Evolutionary conservation across 129 eudicot species (phyloP).

Genomic region (Chrysanthemum makinoi): DNA sequence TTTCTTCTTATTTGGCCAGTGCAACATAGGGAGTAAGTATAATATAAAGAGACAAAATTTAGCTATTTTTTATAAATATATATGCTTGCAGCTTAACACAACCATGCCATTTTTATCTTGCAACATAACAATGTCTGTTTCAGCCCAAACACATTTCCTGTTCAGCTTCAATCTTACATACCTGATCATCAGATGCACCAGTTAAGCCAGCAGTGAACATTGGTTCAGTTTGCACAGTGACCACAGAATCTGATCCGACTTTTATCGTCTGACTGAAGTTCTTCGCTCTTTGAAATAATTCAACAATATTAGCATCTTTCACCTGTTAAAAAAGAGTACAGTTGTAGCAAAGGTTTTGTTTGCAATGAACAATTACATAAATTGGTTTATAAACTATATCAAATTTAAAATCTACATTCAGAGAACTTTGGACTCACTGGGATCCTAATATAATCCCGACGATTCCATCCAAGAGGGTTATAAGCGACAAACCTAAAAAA

Average conservation of each 20-base stretch:
- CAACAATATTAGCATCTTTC: slow-evolving; percentile 52
- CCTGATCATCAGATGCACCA: slow-evolving; percentile 30
- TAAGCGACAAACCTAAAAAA: slow-evolving; percentile 81
- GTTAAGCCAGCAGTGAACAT: slow-evolving; percentile 21
- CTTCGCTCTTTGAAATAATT: slow-evolving; percentile 32
- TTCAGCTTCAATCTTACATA: slow-evolving; percentile 24
- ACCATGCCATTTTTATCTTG: too few relatives aligned
- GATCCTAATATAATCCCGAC: slow-evolving; percentile 62
- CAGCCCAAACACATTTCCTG: too few relatives aligned
- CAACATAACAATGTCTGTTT: too few relatives aligned
- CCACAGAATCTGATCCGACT: slow-evolving; percentile 46
- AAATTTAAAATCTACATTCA: not conserved
- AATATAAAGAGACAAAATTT: too few relatives aligned
- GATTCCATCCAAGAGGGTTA: slow-evolving; percentile 96
- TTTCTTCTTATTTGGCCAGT: too few relatives aligned
- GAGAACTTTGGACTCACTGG: slow-evolving; percentile 52
- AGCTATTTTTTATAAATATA: too few relatives aligned
- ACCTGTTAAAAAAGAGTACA: slow-evolving; percentile 41
- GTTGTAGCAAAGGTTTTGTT: too few relatives aligned
- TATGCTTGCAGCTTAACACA: too few relatives aligned
- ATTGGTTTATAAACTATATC: not conserved
- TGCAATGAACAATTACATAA: not conserved
- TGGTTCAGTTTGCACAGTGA: slow-evolving; percentile 40
- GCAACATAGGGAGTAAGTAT: too few relatives aligned
- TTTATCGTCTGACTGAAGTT: slow-evolving; percentile 28